Conservation (phyloP, 1,284 basidiomycete genomes). For the Apiotrichum brassicae region DNA sequence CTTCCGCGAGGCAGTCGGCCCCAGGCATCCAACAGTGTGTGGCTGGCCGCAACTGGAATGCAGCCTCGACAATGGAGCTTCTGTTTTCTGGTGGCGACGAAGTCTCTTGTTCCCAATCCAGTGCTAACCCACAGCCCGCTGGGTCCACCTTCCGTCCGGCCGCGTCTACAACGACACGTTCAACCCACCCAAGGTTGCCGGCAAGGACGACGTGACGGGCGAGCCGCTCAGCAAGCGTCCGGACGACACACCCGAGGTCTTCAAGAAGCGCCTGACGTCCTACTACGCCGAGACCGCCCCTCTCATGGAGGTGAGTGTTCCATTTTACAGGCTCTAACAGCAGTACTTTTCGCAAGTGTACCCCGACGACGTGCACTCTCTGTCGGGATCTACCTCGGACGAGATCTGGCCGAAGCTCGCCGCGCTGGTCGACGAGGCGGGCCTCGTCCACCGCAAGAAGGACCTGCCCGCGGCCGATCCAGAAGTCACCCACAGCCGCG, state of each 20-base stretch:
- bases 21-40: too few relatives aligned
- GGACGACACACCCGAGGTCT: conserved; percentile 86
- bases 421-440: conserved; percentile 39
- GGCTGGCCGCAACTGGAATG: too few relatives aligned
- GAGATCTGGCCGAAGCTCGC: conserved; percentile 53
- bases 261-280: conserved; percentile 67
- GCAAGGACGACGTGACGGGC: conserved; percentile 86
- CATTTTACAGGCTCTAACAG: background rate
- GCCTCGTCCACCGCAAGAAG: conserved; percentile 21
- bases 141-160: conserved; percentile 88
- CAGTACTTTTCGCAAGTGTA: conserved; percentile 62
- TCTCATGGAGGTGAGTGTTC: conserved; percentile 54
- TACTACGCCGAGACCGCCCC: conserved; percentile 88
- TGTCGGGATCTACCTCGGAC: conserved; percentile 79
- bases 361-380: conserved; percentile 58
- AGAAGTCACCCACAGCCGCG: conserved; percentile 29
- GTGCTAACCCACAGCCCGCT: conserved; percentile 57
- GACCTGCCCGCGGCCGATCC: conserved; percentile 12
- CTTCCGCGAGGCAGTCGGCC: too few relatives aligned
- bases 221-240: conserved; percentile 82
- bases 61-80: too few relatives aligned
- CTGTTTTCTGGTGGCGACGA: too few relatives aligned
- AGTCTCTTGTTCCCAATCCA: too few relatives aligned
- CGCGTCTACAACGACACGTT: conserved; percentile 89
- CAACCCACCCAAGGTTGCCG: conserved; percentile 79